Evolutionary conservation across 2,329 filamentous ascomycete genomes (phyloP).

Genomic region (Colletotrichum eleusines): DNA sequence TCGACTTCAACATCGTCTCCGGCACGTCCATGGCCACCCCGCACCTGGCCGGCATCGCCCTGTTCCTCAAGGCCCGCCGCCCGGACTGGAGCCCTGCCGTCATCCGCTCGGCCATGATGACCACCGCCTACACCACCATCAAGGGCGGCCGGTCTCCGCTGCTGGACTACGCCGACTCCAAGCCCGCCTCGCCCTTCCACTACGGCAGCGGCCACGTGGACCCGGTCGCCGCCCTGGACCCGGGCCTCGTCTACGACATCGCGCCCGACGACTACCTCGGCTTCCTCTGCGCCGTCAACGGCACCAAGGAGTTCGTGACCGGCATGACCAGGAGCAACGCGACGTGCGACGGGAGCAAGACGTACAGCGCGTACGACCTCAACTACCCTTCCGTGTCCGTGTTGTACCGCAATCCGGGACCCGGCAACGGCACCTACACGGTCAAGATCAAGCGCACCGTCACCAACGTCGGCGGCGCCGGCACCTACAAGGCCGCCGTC

Average conservation of each 20-base stretch:
- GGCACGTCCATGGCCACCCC: slow-evolving; percentile 42
- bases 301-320: slow-evolving; percentile 32
- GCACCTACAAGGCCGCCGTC: slow-evolving; percentile 34
- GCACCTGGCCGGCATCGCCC: slow-evolving; percentile 39
- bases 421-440: slow-evolving; percentile 25
- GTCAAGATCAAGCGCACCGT: slow-evolving; percentile 38
- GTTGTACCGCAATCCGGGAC: slow-evolving; percentile 7
- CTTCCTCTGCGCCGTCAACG: slow-evolving; percentile 45
- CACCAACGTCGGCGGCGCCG: slow-evolving; percentile 39
- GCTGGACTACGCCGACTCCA: slow-evolving; percentile 1
- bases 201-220: slow-evolving; percentile 41
- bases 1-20: slow-evolving; percentile 37
- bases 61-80: slow-evolving; percentile 37
- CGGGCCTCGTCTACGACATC: slow-evolving; percentile 42
- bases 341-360: slow-evolving; percentile 23
- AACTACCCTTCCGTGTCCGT: slow-evolving; percentile 42
- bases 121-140: slow-evolving; percentile 23
- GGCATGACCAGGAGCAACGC: slow-evolving; percentile 25
- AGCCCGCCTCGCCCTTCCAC: slow-evolving; percentile 20
- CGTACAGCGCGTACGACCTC: slow-evolving; percentile 34
- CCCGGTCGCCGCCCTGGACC: slow-evolving; percentile 45
- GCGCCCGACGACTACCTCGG: slow-evolving; percentile 45
- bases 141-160: slow-evolving; percentile 11
- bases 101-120: slow-evolving; percentile 39
- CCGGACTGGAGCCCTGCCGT: slow-evolving; percentile 36